A percentile compares a stretch with the other conserved stretches of the same genome.
These are phyloP conservation scores for Jatropha multifida DNA, from an alignment of 441 rosid species.

Conservation along the genomic window DNA sequence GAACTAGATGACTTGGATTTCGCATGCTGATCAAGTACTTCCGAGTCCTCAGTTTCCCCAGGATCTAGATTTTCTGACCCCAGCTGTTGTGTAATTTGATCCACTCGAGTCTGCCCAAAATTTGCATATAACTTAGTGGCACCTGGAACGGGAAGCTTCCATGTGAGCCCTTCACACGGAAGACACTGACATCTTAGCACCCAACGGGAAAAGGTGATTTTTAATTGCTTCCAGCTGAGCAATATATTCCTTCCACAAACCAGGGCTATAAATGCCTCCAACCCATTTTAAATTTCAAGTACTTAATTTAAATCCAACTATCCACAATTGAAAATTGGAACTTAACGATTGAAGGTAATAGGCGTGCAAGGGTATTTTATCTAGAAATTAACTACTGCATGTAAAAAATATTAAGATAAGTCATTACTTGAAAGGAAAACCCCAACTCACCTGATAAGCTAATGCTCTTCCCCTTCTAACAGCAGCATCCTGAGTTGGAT, in stretches of 20 bases:
- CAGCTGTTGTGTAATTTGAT: constrained; percentile 67
- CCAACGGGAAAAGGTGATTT: constrained; percentile 37
- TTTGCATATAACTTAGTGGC: constrained; percentile 66
- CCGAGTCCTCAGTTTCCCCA: constrained; percentile 31
- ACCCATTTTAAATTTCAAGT: constrained; percentile 22
- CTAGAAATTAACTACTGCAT: neutral
- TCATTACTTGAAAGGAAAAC: constrained; percentile 1
- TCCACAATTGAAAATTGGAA: neutral
- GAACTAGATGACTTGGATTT: constrained; percentile 33
- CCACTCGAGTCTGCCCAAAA: constrained; percentile 93
- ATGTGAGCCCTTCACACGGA: constrained; percentile 58
- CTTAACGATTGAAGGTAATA: neutral
- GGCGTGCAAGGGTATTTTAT: neutral
- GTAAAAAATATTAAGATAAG: neutral
- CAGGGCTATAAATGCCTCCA: constrained; percentile 38
- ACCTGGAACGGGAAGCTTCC: constrained; percentile 70
- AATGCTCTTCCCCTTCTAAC: constrained; percentile 61
- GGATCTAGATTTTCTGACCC: constrained; percentile 51
- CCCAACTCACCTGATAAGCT: constrained; percentile 76
- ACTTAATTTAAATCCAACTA: constrained; percentile 5
- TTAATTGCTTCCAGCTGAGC: constrained; percentile 42
- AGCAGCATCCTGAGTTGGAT: constrained; percentile 58
- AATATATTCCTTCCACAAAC: constrained; percentile 41
- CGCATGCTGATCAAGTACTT: constrained; percentile 31
- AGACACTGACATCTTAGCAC: constrained; percentile 47